Base-by-base conservation (phyloP, 2,329 filamentous ascomycete species). In the Bretziella fagacearum region DNA sequence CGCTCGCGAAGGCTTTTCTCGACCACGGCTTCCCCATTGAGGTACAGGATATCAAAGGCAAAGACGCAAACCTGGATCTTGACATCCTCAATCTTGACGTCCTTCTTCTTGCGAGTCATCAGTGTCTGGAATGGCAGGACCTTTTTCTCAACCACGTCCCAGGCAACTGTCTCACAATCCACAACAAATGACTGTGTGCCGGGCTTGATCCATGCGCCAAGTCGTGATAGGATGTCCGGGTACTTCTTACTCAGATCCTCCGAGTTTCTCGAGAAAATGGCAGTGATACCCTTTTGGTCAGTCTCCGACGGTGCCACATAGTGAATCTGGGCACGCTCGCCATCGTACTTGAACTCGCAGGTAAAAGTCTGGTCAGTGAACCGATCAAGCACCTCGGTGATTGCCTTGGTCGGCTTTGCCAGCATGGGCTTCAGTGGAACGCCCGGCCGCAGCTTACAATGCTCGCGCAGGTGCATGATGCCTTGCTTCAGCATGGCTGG, bases 291-390 rank as follows among this genome's bases (percentile, higher is more conserved):
- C 22, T 36, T 47, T 8, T 44, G 30, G 45, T 76, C 71, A 4
- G 71, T 74, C 27, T 72, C 65, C 52, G 84, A 81, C 52, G 77
- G 78, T 3, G 87, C 80, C 26, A 96, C 85, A 55, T 93, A 98
- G 60, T 98, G 91, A 44, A 98, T 96, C 60, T 98, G 91, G n/a
- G 91, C 91, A 59, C 91, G 74, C 63, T 98, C 91, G 42, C 91
- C 91, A 56, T 98, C 91, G 58, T 98, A 98, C 62, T 98, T 98
- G 70, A 93, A 98, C 61, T 98, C 91, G 64, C 91, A 98, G 1
- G 91, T 96, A 57, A 98, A 98, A 22, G 81, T 82, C 59, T 94
- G 91, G 53, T 83, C 79, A 59, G 96, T 91, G 54, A 98, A 98
- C 4, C 91, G 83, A 62, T 98, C 89, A 8, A 98, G 71, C 0